Evolutionary conservation across 2,329 filamentous ascomycete species (phyloP).

Genomic region (Lachnellula arida): DNA sequence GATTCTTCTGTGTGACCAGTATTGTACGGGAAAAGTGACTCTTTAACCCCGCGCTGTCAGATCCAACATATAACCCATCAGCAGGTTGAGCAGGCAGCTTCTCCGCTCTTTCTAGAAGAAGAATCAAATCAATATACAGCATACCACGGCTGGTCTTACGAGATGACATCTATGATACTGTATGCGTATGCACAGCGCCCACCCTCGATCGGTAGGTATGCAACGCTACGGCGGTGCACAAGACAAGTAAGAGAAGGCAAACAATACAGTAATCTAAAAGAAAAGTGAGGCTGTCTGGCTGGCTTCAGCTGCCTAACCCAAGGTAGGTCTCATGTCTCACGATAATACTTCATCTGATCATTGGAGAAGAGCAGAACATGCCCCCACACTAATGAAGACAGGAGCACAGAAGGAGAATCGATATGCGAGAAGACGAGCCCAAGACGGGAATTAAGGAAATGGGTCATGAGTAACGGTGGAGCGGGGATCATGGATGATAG

Average conservation of each 20-base stretch:
- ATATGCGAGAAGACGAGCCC: conserved; percentile 8
- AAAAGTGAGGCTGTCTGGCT: conserved; percentile 9
- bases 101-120: neutral
- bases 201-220: conserved; percentile 1
- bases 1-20: neutral
- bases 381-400: conserved; percentile 1
- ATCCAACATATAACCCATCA: neutral
- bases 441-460: neutral
- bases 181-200: conserved; percentile 1
- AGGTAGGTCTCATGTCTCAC: conserved; percentile 6
- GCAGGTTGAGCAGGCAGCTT: neutral
- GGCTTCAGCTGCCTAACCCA: neutral
- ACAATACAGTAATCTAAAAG: neutral
- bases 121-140: conserved; percentile 1
- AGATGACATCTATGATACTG: neutral
- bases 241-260: neutral
- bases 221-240: conserved; percentile 8
- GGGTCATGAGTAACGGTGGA: neutral
- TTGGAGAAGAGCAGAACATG: neutral
- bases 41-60: neutral
- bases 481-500: neutral
- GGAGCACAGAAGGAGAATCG: conserved; percentile 7
- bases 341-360: neutral
- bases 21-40: neutral
- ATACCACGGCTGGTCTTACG: conserved; percentile 2